A percentile compares a stretch with the other conserved stretches of the same genome.
Conservation (phyloP, 352 stramenopile species). For the Aphanomyces stellatus region DNA sequence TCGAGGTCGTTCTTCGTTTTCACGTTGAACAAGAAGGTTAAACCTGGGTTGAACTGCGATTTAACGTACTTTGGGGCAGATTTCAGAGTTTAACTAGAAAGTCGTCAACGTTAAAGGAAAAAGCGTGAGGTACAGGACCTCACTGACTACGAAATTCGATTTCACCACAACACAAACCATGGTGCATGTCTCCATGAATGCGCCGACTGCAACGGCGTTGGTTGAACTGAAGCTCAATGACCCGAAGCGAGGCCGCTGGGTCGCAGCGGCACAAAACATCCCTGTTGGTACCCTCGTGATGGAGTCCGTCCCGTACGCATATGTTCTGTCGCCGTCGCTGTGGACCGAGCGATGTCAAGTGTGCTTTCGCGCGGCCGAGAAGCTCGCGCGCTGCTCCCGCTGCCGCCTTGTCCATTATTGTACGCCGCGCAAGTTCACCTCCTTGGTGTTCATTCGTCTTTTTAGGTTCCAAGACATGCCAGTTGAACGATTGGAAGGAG, state of each 20-base stretch:
- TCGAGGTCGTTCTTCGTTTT: too few relatives aligned
- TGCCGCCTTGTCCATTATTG: constrained; percentile 58
- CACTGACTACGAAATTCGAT: too few relatives aligned
- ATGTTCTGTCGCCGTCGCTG: constrained; percentile 40
- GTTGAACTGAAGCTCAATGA: neutral
- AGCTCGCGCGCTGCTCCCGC: constrained; percentile 46
- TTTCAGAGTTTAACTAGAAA: too few relatives aligned
- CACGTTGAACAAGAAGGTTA: too few relatives aligned
- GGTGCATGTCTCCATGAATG: too few relatives aligned
- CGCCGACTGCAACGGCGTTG: neutral
- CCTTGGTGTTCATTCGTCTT: neutral
- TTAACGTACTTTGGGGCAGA: too few relatives aligned
- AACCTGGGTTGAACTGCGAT: too few relatives aligned
- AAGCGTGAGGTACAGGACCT: too few relatives aligned
- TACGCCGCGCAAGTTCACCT: constrained; percentile 19
- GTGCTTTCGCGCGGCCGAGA: constrained; percentile 34
- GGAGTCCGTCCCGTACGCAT: constrained; percentile 24
- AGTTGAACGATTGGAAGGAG: constrained; percentile 48
- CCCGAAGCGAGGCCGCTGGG: neutral
- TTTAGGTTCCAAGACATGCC: constrained; percentile 49
- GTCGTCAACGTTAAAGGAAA: too few relatives aligned
- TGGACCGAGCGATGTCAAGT: constrained; percentile 54
- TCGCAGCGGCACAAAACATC: constrained; percentile 27
- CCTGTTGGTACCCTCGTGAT: constrained; percentile 33
- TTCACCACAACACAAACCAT: too few relatives aligned